These are phyloP conservation scores for Aspergillus baeticus DNA, from an alignment of 495 filamentous ascomycete species.

Conservation along the genomic window DNA sequence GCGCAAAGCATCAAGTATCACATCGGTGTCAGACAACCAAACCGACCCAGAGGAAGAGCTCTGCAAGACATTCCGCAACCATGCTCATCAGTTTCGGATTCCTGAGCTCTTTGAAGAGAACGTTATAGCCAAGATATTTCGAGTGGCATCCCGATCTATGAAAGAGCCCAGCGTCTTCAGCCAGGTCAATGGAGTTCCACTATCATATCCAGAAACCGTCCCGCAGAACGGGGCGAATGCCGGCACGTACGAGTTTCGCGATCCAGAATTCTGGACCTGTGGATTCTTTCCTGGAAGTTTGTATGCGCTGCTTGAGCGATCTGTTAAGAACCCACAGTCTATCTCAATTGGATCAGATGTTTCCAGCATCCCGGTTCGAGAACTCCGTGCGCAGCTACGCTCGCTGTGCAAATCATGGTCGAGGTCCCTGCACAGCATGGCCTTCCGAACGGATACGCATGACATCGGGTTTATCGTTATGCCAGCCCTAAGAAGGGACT, in stretches of 20 bases:
- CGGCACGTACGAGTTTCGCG: constrained; percentile 29
- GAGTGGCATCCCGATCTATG: constrained; percentile 18
- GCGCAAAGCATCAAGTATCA: not conserved
- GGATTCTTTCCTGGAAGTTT: constrained; percentile 43
- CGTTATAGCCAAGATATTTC: constrained; percentile 28
- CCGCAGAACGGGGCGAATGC: constrained; percentile 21
- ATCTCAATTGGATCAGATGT: not conserved
- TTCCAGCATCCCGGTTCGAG: not conserved
- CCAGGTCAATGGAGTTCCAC: constrained; percentile 14
- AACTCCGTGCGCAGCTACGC: not conserved
- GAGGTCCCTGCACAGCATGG: constrained; percentile 18
- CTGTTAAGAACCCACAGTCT: constrained; percentile 24
- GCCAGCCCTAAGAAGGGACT: constrained; percentile 21
- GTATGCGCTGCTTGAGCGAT: constrained; percentile 31
- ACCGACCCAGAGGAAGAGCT: not conserved
- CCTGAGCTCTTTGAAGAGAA: constrained; percentile 26
- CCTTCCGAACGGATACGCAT: constrained; percentile 38
- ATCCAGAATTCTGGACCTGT: constrained; percentile 44
- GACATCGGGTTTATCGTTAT: constrained; percentile 47
- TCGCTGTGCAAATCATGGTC: constrained; percentile 18
- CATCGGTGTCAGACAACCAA: constrained; percentile 8
- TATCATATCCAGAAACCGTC: constrained; percentile 31
- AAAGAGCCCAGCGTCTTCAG: constrained; percentile 6
- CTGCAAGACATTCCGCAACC: not conserved
- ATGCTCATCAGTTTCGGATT: constrained; percentile 3